A percentile compares a stretch with the other conserved stretches of the same genome.
Evolutionary conservation across 345 rosid genomes (phyloP).

Genomic region (Anacardium occidentale): DNA sequence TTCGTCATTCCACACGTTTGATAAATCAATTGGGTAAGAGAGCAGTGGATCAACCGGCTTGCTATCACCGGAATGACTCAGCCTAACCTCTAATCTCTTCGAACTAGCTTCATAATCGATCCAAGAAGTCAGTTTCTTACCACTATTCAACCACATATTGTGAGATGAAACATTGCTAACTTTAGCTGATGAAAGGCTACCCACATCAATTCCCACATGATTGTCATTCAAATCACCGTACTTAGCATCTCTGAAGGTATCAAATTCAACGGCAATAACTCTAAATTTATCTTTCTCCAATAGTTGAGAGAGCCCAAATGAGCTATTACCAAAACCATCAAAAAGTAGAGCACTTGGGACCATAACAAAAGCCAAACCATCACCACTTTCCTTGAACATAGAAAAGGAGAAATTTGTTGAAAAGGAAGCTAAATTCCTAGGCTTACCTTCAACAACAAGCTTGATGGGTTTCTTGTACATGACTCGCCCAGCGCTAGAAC

Average conservation of each 20-base stretch:
- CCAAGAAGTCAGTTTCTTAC: constrained; percentile 55
- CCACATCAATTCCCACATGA: constrained; percentile 51
- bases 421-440: constrained; percentile 48
- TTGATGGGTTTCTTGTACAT: constrained; percentile 69
- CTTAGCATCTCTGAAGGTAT: constrained; percentile 30
- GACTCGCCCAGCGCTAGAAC: constrained; percentile 53
- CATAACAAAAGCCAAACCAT: constrained; percentile 65
- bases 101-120: constrained; percentile 65
- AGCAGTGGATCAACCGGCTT: constrained; percentile 49
- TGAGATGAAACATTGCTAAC: constrained; percentile 40
- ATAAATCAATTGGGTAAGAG: constrained; percentile 48
- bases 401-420: constrained; percentile 67
- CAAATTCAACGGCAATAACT: constrained; percentile 59
- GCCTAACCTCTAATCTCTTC: constrained; percentile 56
- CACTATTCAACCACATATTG: constrained; percentile 38
- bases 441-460: constrained; percentile 45
- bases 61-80: constrained; percentile 43
- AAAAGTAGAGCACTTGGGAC: constrained; percentile 46
- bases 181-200: constrained; percentile 46
- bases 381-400: constrained; percentile 41
- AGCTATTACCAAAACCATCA: constrained; percentile 34
- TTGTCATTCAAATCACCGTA: constrained; percentile 47
- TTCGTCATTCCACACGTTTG: constrained; percentile 49
- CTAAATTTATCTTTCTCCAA: constrained; percentile 19
- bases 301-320: constrained; percentile 49